phyloP scores from a whole-genome alignment of 225 moss, liverwort and hornwort species.

The Physcomitrellopsis africana region DNA sequence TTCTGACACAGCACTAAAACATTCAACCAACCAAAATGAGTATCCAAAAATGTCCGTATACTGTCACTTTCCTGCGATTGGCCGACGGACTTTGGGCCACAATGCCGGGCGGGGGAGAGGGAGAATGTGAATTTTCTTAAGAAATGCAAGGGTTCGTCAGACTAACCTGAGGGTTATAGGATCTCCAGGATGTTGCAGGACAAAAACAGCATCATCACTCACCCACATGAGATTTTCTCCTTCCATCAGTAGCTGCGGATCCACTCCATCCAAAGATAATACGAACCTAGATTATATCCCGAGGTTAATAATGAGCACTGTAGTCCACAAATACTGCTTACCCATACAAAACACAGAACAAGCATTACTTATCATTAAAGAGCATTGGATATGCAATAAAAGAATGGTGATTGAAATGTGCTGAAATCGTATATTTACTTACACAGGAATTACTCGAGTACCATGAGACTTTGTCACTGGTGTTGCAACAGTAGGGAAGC shows the following conservation, averaged over 20 bases:
- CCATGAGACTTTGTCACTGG: constrained; percentile 73
- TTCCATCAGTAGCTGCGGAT: constrained; percentile 79
- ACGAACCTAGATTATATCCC: constrained; percentile 64
- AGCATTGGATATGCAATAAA: background rate
- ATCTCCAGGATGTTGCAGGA: constrained; percentile 83
- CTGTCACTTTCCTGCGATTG: background rate
- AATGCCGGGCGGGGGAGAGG: too few relatives aligned
- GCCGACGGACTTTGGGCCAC: background rate
- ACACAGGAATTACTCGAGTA: constrained; percentile 94
- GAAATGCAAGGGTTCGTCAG: background rate
- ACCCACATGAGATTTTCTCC: constrained; percentile 86
- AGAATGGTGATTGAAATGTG: background rate
- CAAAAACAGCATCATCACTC: constrained; percentile 86
- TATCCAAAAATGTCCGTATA: background rate
- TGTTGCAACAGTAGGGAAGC: constrained; percentile 41
- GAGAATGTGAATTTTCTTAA: too few relatives aligned
- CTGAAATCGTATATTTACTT: constrained; percentile 27
- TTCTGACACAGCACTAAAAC: constrained; percentile 76
- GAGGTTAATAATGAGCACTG: constrained; percentile 18
- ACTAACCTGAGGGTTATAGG: constrained; percentile 66
- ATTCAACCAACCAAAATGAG: constrained; percentile 29
- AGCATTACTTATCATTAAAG: background rate
- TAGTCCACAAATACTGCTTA: constrained; percentile 4
- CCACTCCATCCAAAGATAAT: constrained; percentile 80
- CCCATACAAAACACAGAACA: background rate